Evolutionary conservation across 2,329 filamentous ascomycete genomes (phyloP).

Genomic region (Lachnellula suecica): DNA sequence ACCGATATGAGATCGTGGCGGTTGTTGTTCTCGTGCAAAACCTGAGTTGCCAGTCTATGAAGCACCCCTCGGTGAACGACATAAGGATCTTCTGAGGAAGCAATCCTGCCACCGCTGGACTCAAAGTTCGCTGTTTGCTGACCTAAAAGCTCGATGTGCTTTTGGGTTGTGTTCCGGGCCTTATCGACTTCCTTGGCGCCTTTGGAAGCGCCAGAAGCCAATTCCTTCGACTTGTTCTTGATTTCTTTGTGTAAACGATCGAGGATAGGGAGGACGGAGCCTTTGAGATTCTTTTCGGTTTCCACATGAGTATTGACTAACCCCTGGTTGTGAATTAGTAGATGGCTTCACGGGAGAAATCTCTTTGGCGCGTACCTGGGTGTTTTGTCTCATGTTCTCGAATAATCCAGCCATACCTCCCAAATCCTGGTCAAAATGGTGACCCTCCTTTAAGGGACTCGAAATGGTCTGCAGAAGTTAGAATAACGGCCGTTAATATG

Average conservation of each 20-base stretch:
- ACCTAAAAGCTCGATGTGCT: constrained; percentile 91
- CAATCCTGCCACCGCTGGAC: constrained; percentile 69
- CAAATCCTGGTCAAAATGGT: constrained; percentile 90
- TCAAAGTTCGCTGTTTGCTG: constrained; percentile 82
- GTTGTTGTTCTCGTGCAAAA: constrained; percentile 95
- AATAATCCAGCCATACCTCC: constrained; percentile 88
- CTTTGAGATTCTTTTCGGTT: constrained; percentile 87
- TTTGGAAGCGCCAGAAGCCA: constrained; percentile 78
- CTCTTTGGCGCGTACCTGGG: constrained; percentile 53
- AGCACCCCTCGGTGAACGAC: constrained; percentile 78
- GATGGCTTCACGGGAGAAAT: too few relatives aligned
- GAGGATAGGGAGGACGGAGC: constrained; percentile 81
- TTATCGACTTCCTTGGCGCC: constrained; percentile 90
- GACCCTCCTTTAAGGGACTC: constrained; percentile 80
- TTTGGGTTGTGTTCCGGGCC: constrained; percentile 81
- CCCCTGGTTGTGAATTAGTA: constrained; percentile 48
- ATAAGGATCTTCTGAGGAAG: constrained; percentile 81
- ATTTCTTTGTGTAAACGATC: constrained; percentile 93
- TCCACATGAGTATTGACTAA: constrained; percentile 87
- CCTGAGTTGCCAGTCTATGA: constrained; percentile 84
- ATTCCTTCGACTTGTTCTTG: constrained; percentile 93
- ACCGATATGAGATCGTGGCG: constrained; percentile 86
- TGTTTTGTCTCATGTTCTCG: constrained; percentile 91
- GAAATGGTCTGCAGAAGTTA: constrained; percentile 65
- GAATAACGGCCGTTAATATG: not conserved